A percentile compares a stretch with the other conserved stretches of the same genome.
These are phyloP conservation scores for Herpetospermum pedunculosum DNA, from an alignment of 306 rosid species.

Conservation along the genomic window DNA sequence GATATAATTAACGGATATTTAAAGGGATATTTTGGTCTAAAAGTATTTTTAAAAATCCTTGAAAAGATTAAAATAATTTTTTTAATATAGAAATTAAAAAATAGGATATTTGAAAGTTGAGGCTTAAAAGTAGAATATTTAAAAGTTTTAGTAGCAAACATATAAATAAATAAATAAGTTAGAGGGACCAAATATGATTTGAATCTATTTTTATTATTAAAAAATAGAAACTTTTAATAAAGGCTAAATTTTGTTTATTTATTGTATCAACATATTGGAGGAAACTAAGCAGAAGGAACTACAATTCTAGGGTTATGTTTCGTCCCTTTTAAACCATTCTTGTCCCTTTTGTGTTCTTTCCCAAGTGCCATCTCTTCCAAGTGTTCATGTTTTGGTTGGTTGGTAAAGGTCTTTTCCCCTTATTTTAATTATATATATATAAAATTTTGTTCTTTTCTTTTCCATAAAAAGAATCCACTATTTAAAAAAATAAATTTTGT, in stretches of 20 bases:
- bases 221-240: neutral
- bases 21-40: no score
- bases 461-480: neutral
- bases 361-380: neutral
- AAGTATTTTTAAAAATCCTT: no score
- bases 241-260: neutral
- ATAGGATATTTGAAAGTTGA: no score
- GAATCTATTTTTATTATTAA: no score
- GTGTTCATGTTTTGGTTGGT: neutral
- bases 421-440: neutral
- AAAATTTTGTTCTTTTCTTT: neutral
- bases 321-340: neutral
- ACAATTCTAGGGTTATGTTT: neutral
- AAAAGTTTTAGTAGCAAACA: no score
- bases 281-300: neutral
- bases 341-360: neutral
- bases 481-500: no score
- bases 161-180: no score
- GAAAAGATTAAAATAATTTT: no score
- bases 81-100: no score
- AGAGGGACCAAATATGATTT: no score
- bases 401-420: neutral
- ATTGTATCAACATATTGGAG: neutral
- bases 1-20: no score
- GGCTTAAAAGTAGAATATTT: no score